Conservation (phyloP, 208 protist species). For the Histomonas meleagridis region DNA sequence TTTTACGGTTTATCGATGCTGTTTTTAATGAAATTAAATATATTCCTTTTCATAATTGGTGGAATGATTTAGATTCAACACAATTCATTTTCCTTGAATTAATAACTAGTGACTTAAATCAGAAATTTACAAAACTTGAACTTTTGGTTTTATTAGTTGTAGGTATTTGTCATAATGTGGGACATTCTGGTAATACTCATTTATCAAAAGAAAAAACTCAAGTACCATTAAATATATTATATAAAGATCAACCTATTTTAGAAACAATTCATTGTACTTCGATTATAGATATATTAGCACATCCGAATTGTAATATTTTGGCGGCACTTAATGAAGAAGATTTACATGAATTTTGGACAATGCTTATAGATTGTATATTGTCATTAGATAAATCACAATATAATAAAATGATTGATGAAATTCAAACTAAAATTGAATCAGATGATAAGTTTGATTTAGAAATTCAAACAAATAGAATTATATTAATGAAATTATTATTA, state of each 20-base stretch:
- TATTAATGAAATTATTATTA: background rate
- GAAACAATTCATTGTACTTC: background rate
- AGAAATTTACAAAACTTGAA: background rate
- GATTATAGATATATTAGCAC: background rate
- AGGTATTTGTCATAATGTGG: background rate
- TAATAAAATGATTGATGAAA: background rate
- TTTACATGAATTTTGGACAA: background rate
- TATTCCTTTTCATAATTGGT: background rate
- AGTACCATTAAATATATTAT: background rate
- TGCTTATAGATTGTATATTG: background rate
- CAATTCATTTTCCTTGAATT: background rate
- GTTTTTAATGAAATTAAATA: background rate
- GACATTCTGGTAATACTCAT: background rate
- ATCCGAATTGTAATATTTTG: constrained; percentile 8
- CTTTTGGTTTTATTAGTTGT: background rate
- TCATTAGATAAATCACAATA: background rate
- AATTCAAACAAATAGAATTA: background rate
- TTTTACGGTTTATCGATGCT: background rate
- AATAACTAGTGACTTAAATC: background rate
- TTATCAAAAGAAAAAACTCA: background rate
- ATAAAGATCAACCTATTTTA: constrained; percentile 19
- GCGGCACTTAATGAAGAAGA: background rate
- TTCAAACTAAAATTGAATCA: background rate
- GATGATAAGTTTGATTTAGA: background rate
- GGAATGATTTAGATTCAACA: background rate